Conservation (phyloP, 1,139 yeast species). For the Candida tropicalis region DNA sequence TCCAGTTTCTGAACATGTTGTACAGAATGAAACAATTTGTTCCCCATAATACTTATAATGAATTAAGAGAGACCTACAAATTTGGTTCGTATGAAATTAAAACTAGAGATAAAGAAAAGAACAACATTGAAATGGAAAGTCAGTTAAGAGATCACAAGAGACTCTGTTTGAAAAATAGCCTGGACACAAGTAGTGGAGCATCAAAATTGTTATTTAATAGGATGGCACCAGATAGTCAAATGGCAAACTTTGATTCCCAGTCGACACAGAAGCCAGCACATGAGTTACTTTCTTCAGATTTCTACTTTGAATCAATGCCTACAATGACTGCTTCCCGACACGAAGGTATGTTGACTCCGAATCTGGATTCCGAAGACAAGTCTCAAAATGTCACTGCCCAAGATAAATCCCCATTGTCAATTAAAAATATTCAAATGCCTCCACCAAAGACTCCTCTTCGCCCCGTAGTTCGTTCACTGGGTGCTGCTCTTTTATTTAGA, state of each 20-base stretch:
- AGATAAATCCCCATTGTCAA: no score
- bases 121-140: constrained; percentile 2
- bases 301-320: not conserved
- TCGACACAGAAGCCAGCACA: not conserved
- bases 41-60: not conserved
- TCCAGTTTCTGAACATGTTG: constrained; percentile 10
- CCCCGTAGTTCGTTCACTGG: no score
- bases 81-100: constrained; percentile 1
- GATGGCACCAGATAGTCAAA: not conserved
- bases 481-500: not conserved
- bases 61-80: not conserved
- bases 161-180: not conserved
- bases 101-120: not conserved
- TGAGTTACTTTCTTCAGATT: not conserved
- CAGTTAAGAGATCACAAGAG: not conserved
- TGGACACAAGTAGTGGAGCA: not conserved
- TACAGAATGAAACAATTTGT: constrained; percentile 5
- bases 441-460: no score
- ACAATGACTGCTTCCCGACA: not conserved
- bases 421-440: no score
- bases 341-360: not conserved
- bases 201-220: not conserved
- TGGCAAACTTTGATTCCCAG: not conserved
- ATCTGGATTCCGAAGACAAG: not conserved
- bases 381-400: not conserved